These are phyloP conservation scores for Tetratostichococcus sp. DNA, from an alignment of 139 green algal genomes.

Conservation along the genomic window DNA sequence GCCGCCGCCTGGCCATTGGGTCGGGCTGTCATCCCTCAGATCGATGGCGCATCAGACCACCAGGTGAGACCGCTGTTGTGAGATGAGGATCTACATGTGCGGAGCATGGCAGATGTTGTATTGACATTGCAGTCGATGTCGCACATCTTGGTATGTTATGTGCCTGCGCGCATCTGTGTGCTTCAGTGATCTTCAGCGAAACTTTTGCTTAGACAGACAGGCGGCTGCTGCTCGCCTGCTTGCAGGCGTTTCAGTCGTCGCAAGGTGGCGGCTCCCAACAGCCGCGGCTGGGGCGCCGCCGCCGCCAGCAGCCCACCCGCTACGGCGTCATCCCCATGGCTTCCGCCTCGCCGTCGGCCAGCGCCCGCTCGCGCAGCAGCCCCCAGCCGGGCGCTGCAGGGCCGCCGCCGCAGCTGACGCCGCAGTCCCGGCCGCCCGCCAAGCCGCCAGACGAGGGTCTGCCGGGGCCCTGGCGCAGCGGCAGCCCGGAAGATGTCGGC, in stretches of 20 bases:
- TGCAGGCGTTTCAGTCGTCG: background rate
- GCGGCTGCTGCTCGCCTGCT: no score
- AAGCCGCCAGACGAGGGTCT: background rate
- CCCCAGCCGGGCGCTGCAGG: background rate
- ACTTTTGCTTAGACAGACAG: no score
- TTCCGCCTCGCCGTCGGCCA: background rate
- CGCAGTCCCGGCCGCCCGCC: conserved; percentile 2
- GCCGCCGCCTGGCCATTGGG: no score
- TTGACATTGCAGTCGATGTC: no score
- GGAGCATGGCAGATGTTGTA: no score
- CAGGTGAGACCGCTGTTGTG: background rate
- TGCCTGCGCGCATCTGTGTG: no score
- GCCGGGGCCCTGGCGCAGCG: no score
- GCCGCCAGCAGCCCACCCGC: background rate
- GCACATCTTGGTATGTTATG: no score
- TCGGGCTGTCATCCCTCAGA: background rate
- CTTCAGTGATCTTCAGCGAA: no score
- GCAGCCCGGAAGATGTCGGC: no score
- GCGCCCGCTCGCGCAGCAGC: background rate
- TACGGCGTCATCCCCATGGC: background rate
- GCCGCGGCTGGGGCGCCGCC: no score
- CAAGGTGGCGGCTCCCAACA: background rate
- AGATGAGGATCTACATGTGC: no score
- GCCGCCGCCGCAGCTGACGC: background rate
- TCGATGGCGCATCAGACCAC: background rate